Base-by-base conservation (phyloP, 495 filamentous ascomycete species). In the Neurospora sp. region DNA sequence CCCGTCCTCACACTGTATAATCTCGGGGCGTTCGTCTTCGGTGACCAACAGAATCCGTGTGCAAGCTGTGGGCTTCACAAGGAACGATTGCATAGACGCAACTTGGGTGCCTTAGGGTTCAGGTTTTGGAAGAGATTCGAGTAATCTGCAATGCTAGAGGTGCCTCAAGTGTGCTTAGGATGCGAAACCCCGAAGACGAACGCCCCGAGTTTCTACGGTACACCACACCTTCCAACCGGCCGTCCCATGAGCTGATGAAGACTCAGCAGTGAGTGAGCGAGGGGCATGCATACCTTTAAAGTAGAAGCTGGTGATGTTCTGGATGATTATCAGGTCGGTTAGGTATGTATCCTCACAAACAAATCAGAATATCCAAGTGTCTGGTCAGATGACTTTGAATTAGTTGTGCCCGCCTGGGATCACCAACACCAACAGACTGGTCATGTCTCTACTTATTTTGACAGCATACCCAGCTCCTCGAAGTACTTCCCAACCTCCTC, bases 401-500 rank as follows among this genome's bases (percentile, higher is more conserved):
- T 45, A 10, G 8, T 11, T 48, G 8, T 11, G 9, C n/a, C 43
- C n/a, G n/a, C 1, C 1, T 48, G 8, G 4, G 9, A 48, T 21
- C 43, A 48, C 45, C 10, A 59, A 59, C 48, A 59, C 11, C 21
- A 48, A 24, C n/a, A 24, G 9, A 24, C 45, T 10, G n/a, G n/a
- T n/a, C 8, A 11, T 21, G 4, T 21, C 43, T 45, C 42, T 4
- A 4, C 21, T 15, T 24, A 54, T 13, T 6, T 28, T 13, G 45
- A 24, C 21, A 72, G 7, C 72, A 76, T 62, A 21, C 70, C 69
- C 2, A 79, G 28, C 13, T 69, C 73, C 69, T 70, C 6, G 28
- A 80, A 80, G 70, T 76, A 80, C 34, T 17, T 42, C 34, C 28
- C 71, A 0, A 78, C 9, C 45, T 70, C 72, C 6, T 72, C 39